These are phyloP conservation scores for Crithidia fasciculata DNA, from an alignment of 208 protist genomes.

Conservation along the genomic window DNA sequence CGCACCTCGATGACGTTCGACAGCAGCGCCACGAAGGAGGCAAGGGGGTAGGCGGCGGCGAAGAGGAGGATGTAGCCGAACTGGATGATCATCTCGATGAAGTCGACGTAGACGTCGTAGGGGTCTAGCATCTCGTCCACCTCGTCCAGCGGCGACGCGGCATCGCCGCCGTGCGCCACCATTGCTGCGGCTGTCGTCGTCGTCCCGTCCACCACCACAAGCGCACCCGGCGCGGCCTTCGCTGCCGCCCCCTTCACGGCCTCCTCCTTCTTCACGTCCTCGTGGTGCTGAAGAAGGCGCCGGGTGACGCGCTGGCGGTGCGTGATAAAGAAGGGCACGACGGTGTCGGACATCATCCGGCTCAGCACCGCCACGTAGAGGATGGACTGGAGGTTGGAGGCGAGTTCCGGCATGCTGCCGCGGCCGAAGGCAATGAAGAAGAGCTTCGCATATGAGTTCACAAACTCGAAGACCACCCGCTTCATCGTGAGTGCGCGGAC, in stretches of 20 bases:
- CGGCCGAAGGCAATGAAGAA: constrained; percentile 71
- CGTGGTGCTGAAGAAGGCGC: constrained; percentile 16
- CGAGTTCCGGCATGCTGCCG: constrained; percentile 50
- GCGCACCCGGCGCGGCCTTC: not conserved
- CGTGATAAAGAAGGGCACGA: constrained; percentile 64
- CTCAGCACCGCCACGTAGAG: constrained; percentile 52
- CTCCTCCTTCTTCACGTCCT: constrained; percentile 3
- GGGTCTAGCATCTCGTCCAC: constrained; percentile 47
- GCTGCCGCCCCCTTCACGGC: no score
- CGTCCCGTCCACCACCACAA: not conserved
- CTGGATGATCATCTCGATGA: constrained; percentile 83
- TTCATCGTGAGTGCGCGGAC: constrained; percentile 68
- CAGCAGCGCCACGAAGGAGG: constrained; percentile 54
- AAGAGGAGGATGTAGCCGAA: constrained; percentile 81
- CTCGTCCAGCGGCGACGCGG: constrained; percentile 43
- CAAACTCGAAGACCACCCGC: constrained; percentile 66
- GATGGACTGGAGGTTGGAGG: constrained; percentile 42
- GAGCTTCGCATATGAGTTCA: constrained; percentile 73
- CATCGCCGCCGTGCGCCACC: constrained; percentile 32
- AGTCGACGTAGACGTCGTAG: constrained; percentile 77
- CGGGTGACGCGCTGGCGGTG: constrained; percentile 30
- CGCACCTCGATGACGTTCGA: constrained; percentile 77
- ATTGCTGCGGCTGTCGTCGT: not conserved
- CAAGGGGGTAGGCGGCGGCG: constrained; percentile 66
- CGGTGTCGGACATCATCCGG: constrained; percentile 52